Percentiles rank a stretch among this genome's conserved stretches.
phyloP scores from a whole-genome alignment of 1,139 yeast genomes.

The Suhomyces coccinellae region DNA sequence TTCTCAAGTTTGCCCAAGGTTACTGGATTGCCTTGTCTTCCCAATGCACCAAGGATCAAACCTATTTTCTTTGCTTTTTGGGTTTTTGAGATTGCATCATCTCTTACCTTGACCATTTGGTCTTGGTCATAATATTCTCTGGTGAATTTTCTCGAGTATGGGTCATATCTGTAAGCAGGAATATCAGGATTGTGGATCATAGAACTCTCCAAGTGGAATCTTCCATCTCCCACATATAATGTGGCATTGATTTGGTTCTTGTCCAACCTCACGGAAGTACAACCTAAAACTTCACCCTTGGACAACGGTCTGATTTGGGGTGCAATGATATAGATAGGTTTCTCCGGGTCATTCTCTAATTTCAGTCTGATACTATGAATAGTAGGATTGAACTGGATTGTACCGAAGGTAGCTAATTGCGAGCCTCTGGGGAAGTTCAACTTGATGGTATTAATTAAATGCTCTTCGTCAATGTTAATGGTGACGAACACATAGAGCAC shows the following conservation, averaged over 20 bases:
- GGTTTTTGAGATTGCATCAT: slow-evolving; percentile 66
- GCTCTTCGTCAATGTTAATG: slow-evolving; percentile 81
- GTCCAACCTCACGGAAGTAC: slow-evolving; percentile 84
- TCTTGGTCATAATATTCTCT: slow-evolving; percentile 84
- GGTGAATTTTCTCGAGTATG: slow-evolving; percentile 89
- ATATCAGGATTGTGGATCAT: slow-evolving; percentile 96
- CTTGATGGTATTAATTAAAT: slow-evolving; percentile 72
- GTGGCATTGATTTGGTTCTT: slow-evolving; percentile 68
- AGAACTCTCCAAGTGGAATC: slow-evolving; percentile 92
- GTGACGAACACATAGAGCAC: slow-evolving; percentile 95
- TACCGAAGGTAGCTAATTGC: slow-evolving; percentile 81
- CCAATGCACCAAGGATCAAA: slow-evolving; percentile 88
- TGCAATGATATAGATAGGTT: slow-evolving; percentile 65
- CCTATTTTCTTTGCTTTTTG: slow-evolving; percentile 69
- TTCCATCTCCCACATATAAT: slow-evolving; percentile 93
- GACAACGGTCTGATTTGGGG: slow-evolving; percentile 94
- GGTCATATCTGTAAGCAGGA: slow-evolving; percentile 93
- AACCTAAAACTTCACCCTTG: slow-evolving; percentile 94
- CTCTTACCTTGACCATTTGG: slow-evolving; percentile 73
- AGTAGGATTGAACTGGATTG: slow-evolving; percentile 95
- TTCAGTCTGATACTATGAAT: slow-evolving; percentile 74
- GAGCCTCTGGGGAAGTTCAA: slow-evolving; percentile 65
- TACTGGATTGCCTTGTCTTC: slow-evolving; percentile 88
- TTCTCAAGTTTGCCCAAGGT: slow-evolving; percentile 69
- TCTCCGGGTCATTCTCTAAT: slow-evolving; percentile 48